A percentile compares a stretch with the other conserved stretches of the same genome.
Evolutionary conservation across 108 stramenopile species (phyloP).

Genomic region (Aurantiochytrium sp.): DNA sequence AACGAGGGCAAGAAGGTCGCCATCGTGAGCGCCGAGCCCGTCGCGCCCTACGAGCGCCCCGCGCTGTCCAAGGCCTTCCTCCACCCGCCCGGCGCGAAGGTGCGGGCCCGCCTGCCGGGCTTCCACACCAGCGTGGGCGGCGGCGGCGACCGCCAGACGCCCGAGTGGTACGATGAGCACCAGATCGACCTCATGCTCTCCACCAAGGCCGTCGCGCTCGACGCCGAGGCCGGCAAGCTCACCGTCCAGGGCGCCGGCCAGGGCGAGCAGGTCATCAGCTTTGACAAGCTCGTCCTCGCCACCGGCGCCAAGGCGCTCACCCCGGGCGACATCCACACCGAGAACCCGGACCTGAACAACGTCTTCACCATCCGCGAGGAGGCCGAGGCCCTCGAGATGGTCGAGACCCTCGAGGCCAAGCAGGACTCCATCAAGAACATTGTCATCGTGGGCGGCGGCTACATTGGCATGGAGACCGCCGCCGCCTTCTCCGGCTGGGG

Average conservation of each 20-base stretch:
- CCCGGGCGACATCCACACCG: not conserved
- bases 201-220: not conserved
- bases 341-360: not conserved
- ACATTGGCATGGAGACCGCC: conserved; percentile 30
- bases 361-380: conserved; percentile 8
- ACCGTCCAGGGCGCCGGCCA: not conserved
- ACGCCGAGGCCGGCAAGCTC: not conserved
- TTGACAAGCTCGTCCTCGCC: conserved; percentile 23
- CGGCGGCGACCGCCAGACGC: not conserved
- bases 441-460: not conserved
- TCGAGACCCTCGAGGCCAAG: not conserved
- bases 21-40: not conserved
- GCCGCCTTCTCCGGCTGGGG: conserved; percentile 27
- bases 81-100: conserved; percentile 22
- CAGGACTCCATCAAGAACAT: not conserved
- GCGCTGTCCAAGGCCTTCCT: conserved; percentile 26
- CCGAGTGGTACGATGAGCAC: not conserved
- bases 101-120: not conserved
- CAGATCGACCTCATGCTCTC: not conserved
- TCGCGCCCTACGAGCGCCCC: not conserved
- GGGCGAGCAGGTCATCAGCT: not conserved
- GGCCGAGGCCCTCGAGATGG: not conserved
- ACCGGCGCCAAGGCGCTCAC: not conserved
- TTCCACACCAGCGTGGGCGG: conserved; percentile 22
- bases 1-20: not conserved